Evolutionary conservation across 2,329 filamentous ascomycete species (phyloP).

Genomic region (Fusarium torreyae): DNA sequence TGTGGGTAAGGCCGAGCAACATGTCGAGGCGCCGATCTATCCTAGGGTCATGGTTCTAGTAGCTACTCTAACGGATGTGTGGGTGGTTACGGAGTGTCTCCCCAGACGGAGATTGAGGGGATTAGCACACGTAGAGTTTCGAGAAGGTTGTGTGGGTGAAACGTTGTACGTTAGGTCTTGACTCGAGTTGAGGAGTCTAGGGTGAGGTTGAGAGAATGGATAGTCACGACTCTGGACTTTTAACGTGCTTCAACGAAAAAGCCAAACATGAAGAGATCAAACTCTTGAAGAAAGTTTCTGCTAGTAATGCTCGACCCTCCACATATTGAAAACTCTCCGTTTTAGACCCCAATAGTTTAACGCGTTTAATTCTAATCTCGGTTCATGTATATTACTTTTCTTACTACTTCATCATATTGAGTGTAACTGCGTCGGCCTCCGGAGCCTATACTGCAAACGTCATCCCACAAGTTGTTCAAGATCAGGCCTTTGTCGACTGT

Average conservation of each 20-base stretch:
- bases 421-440: not conserved
- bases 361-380: slow-evolving; percentile 28
- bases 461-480: slow-evolving; percentile 6
- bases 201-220: not conserved
- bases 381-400: slow-evolving; percentile 6
- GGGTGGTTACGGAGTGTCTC: slow-evolving; percentile 8
- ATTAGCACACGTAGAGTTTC: slow-evolving; percentile 8
- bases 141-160: slow-evolving; percentile 18
- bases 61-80: slow-evolving; percentile 7
- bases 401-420: slow-evolving; percentile 10
- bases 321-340: not conserved
- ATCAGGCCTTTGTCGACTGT: slow-evolving; percentile 35
- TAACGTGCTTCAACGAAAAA: not conserved
- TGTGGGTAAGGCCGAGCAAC: slow-evolving; percentile 33
- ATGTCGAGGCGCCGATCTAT: slow-evolving; percentile 15
- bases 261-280: slow-evolving; percentile 3
- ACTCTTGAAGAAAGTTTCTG: slow-evolving; percentile 6
- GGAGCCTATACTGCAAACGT: slow-evolving; percentile 8
- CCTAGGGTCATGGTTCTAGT: not conserved
- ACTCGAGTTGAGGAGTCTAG: slow-evolving; percentile 3
- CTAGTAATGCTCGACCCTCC: slow-evolving; percentile 14
- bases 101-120: slow-evolving; percentile 35
- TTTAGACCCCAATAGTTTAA: slow-evolving; percentile 1
- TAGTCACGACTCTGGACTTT: slow-evolving; percentile 2
- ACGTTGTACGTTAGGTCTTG: not conserved